Evolutionary conservation across 495 filamentous ascomycete genomes (phyloP).

Genomic region (Aspergillus campestris): DNA sequence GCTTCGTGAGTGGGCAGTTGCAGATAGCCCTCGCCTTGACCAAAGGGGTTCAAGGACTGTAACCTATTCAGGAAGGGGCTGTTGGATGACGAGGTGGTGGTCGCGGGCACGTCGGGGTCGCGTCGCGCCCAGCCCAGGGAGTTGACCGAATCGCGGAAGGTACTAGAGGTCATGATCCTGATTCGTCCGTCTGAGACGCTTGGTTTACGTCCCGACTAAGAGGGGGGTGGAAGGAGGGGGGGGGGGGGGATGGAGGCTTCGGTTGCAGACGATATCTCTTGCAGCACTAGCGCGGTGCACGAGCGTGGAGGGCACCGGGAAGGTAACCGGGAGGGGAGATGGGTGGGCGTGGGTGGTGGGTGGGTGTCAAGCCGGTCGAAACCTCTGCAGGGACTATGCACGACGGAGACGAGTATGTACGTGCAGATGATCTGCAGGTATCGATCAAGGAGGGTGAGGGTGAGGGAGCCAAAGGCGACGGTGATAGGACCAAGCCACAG

Average conservation of each 20-base stretch:
- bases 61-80: constrained; percentile 72
- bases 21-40: constrained; percentile 73
- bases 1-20: constrained; percentile 79
- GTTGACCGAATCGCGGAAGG: constrained; percentile 90
- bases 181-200: constrained; percentile 2
- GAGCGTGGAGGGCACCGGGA: constrained; percentile 6
- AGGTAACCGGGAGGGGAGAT: constrained; percentile 5
- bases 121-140: constrained; percentile 91
- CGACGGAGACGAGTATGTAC: constrained; percentile 35
- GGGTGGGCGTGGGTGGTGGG: too few relatives aligned
- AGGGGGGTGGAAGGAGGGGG: background rate
- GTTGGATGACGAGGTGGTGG: constrained; percentile 60
- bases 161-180: constrained; percentile 69
- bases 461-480: background rate
- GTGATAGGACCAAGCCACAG: constrained; percentile 19
- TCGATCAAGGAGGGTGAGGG: constrained; percentile 17
- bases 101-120: constrained; percentile 69
- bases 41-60: constrained; percentile 83
- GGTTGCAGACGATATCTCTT: constrained; percentile 17
- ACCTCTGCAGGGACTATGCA: constrained; percentile 40
- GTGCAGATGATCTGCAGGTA: constrained; percentile 51
- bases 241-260: constrained; percentile 11
- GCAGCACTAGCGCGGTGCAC: constrained; percentile 7
- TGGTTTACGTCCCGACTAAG: background rate
- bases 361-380: constrained; percentile 16